Base-by-base conservation (phyloP, 2,329 filamentous ascomycete genomes). In the Whalleya microplaca region DNA sequence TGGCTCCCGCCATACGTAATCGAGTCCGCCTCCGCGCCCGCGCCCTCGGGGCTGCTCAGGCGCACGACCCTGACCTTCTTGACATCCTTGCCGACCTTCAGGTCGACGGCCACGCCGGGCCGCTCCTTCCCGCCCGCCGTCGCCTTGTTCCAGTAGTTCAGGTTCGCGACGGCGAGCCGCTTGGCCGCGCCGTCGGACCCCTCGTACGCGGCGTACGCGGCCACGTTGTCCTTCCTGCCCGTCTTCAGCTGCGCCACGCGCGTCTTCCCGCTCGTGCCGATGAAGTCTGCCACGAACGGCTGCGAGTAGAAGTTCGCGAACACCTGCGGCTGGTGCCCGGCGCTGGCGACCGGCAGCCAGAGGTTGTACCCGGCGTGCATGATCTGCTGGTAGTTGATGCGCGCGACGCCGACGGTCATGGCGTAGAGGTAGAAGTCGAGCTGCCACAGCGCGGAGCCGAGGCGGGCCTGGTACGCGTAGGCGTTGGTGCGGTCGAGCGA, bases 1-100 rank as follows among this genome's bases (percentile, higher is more conserved):
- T 74, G 72, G 50, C 72, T 74, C 3, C 72, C 73, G 1, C 65
- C 73, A 40, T 75, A 75, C 7, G 73, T 74, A 46, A 75, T 73
- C 2, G 61, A 66, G 49, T 66, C 62, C 1, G 71, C 71, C 1
- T 58, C 65, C 1, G 70, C 72, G 8, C 71, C 70, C 1, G 73
- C 73, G 1, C 73, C 73, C 23, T 64, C 43, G 2, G 72, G 71
- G 44, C 72, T 73, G 46, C 60, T 69, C 21, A 75, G 58, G 41
- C 69, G 65, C 41, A 68, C 66, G 3, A 74, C 68, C 20, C 45
- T 67, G 2, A 72, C 66, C 19, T 52, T 56, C 8, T 41, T 46
- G 37, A 61, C 48, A 16, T 48, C 56, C 19, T 51, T 37, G 1
- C 69, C 68, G 4, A 72, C 52, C 14, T 47, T 45, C 10, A 73